These are phyloP conservation scores for Emergomyces pasteurianus DNA, from an alignment of 2,329 filamentous ascomycete species.

Conservation along the genomic window DNA sequence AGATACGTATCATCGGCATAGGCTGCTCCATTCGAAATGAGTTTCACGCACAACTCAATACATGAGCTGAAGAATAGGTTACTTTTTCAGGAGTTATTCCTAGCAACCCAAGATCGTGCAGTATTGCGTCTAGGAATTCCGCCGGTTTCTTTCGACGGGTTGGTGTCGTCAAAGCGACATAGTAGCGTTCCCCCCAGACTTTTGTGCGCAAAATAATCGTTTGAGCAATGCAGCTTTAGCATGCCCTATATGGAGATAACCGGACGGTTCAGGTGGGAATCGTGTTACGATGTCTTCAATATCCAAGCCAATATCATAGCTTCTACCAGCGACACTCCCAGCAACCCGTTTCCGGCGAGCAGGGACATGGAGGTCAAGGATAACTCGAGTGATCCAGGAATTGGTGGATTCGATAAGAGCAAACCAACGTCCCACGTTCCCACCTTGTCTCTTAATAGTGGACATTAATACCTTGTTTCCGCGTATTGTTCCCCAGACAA, in stretches of 20 bases:
- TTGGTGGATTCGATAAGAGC: slow-evolving; percentile 70
- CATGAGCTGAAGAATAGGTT: slow-evolving; percentile 74
- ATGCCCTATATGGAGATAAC: slow-evolving; percentile 15
- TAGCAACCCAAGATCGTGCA: slow-evolving; percentile 74
- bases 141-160: slow-evolving; percentile 87
- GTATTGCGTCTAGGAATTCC: slow-evolving; percentile 79
- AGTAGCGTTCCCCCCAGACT: slow-evolving; percentile 54
- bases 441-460: slow-evolving; percentile 62
- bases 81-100: slow-evolving; percentile 70
- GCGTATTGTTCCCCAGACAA: slow-evolving; percentile 71
- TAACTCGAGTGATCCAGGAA: slow-evolving; percentile 59
- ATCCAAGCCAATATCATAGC: slow-evolving; percentile 77
- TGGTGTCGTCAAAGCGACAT: slow-evolving; percentile 83
- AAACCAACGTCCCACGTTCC: slow-evolving; percentile 79
- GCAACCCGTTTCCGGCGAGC: too few relatives aligned
- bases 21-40: slow-evolving; percentile 68
- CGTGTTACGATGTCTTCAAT: slow-evolving; percentile 83
- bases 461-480: slow-evolving; percentile 74
- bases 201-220: slow-evolving; percentile 22
- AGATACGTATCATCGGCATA: slow-evolving; percentile 80
- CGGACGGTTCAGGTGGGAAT: slow-evolving; percentile 86
- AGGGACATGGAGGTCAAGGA: slow-evolving; percentile 58
- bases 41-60: slow-evolving; percentile 66
- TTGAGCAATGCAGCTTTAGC: slow-evolving; percentile 22
- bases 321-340: slow-evolving; percentile 64